Conservation (phyloP, 2,329 filamentous ascomycete genomes). For the Calonectria hawksworthii region DNA sequence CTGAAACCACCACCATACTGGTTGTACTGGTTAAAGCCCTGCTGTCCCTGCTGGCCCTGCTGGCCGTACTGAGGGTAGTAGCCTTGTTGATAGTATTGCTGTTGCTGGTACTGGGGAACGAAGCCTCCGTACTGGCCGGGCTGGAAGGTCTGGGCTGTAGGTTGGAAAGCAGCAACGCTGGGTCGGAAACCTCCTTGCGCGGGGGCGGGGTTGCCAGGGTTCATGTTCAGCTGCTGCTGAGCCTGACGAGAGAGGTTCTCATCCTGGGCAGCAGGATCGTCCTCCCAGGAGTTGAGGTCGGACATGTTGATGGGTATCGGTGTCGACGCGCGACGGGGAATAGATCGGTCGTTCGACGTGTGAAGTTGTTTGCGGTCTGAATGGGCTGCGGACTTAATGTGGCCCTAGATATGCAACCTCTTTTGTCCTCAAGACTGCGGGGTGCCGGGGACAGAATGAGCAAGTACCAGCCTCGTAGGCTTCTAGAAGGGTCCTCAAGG, state of each 20-base stretch:
- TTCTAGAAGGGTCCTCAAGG: slow-evolving; percentile 16
- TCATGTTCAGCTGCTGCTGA: slow-evolving; percentile 82
- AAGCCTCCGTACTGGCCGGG: slow-evolving; percentile 78
- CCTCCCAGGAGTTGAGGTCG: slow-evolving; percentile 95
- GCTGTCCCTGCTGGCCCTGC: slow-evolving; percentile 59
- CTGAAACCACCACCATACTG: slow-evolving; percentile 68
- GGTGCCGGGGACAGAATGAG: slow-evolving; percentile 19
- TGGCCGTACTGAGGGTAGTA: slow-evolving; percentile 63
- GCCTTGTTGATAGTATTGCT: slow-evolving; percentile 55
- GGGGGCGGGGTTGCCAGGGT: slow-evolving; percentile 62
- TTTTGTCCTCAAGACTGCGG: slow-evolving; percentile 17
- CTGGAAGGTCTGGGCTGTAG: slow-evolving; percentile 78
- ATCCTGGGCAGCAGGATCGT: slow-evolving; percentile 83
- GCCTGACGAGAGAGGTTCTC: slow-evolving; percentile 83
- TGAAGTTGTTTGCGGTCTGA: slow-evolving; percentile 33
- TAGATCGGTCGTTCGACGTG: slow-evolving; percentile 31
- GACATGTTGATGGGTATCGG: slow-evolving; percentile 72
- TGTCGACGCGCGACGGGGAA: slow-evolving; percentile 23
- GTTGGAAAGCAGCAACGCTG: slow-evolving; percentile 77
- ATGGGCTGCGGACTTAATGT: slow-evolving; percentile 30
- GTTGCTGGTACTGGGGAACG: slow-evolving; percentile 65
- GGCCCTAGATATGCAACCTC: slow-evolving; percentile 31
- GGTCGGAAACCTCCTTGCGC: slow-evolving; percentile 64
- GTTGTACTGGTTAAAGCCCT: slow-evolving; percentile 66
- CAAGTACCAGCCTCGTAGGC: slow-evolving; percentile 21